Evolutionary conservation across 805 yeast genomes (phyloP).

Genomic region (Saturnispora bothae): DNA sequence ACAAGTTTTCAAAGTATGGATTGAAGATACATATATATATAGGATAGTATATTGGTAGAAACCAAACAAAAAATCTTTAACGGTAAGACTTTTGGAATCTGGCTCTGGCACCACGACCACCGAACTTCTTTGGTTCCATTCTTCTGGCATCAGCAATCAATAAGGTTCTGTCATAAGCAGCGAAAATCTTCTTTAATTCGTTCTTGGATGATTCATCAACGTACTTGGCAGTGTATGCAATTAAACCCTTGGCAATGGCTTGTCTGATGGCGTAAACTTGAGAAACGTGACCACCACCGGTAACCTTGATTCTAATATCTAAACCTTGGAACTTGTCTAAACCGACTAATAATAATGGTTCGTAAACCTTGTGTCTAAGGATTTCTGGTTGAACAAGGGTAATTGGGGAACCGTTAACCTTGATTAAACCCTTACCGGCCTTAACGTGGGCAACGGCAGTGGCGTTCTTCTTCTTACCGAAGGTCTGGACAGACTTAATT

Average conservation of each 20-base stretch:
- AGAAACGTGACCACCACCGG: constrained; percentile 99
- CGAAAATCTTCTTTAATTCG: constrained; percentile 97
- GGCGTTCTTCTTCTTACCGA: constrained; percentile 99
- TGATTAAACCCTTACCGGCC: constrained; percentile 98
- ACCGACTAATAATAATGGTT: constrained; percentile 97
- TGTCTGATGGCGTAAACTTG: constrained; percentile 99
- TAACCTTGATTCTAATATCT: constrained; percentile 97
- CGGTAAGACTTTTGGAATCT: constrained; percentile 99
- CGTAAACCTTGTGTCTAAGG: constrained; percentile 99
- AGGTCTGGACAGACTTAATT: constrained; percentile 83
- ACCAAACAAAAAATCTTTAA: constrained; percentile 35
- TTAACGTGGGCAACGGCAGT: constrained; percentile 99
- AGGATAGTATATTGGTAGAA: not conserved
- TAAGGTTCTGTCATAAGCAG: constrained; percentile 97
- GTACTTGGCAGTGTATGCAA: constrained; percentile 98
- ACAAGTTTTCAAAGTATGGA: too few relatives aligned
- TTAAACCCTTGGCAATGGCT: constrained; percentile 98
- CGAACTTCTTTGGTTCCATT: constrained; percentile 99
- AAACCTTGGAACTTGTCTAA: constrained; percentile 97
- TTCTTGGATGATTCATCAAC: constrained; percentile 99
- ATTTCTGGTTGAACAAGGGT: constrained; percentile 98
- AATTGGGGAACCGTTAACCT: constrained; percentile 99
- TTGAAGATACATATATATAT: constrained; percentile 4
- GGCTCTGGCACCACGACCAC: constrained; percentile 99
- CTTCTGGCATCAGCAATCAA: constrained; percentile 99